Percentiles rank a stretch among this genome's conserved stretches.
phyloP scores from a whole-genome alignment of 108 stramenopile genomes.

The Hondaea fermentalgiana region DNA sequence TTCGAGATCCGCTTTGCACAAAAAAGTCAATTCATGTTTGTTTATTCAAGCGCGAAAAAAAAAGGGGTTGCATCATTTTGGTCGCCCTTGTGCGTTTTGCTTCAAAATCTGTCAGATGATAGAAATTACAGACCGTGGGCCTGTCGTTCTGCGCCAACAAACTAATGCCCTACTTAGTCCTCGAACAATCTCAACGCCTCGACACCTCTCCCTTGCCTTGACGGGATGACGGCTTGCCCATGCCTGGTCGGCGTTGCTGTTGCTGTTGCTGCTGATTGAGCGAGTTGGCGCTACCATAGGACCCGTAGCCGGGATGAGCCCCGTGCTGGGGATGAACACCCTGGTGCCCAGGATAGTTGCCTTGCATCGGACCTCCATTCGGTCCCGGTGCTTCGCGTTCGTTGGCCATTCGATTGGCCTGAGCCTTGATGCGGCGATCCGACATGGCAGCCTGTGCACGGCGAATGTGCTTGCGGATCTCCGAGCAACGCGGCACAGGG shows the following conservation, averaged over 20 bases:
- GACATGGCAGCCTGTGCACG: not conserved
- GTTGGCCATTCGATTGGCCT: not conserved
- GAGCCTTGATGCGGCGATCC: not conserved
- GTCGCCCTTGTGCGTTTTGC: too few species aligned
- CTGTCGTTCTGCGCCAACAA: too few species aligned
- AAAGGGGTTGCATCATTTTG: too few species aligned
- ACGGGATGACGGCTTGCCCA: not conserved
- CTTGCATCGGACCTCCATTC: too few species aligned
- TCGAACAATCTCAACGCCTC: not conserved
- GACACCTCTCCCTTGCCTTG: not conserved
- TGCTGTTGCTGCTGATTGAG: slow-evolving; percentile 29
- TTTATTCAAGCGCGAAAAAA: too few species aligned
- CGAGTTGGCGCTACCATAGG: too few species aligned
- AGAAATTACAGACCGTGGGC: too few species aligned
- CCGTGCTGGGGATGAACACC: not conserved
- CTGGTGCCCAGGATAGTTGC: too few species aligned
- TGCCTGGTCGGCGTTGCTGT: slow-evolving; percentile 32
- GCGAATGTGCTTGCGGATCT: slow-evolving; percentile 67
- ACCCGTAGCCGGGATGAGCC: not conserved
- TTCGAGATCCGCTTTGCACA: too few species aligned
- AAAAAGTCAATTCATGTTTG: too few species aligned
- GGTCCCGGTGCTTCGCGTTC: not conserved
- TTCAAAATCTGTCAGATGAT: too few species aligned
- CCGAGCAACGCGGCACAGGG: slow-evolving; percentile 84
- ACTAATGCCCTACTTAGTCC: too few species aligned